Evolutionary conservation across 257 asterid species (phyloP).

Genomic region (Rauvolfia tetraphylla): DNA sequence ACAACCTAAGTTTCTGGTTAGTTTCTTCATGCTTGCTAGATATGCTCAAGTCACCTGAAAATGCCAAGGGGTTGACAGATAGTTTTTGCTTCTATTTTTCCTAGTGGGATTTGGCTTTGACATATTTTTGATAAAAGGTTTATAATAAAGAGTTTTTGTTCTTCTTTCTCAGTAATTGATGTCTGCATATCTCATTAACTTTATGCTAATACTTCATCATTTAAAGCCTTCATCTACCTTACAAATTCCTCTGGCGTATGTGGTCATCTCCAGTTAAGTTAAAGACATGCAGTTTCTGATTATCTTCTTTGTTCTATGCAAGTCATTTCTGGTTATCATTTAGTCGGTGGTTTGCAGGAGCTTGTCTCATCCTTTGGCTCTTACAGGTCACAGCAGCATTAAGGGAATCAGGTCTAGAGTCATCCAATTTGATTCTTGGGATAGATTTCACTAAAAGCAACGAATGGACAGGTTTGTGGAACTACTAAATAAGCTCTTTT

Average conservation of each 20-base stretch:
- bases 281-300: neutral
- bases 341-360: neutral
- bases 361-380: conserved; percentile 19
- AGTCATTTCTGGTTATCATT: conserved; percentile 5
- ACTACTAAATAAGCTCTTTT: conserved; percentile 2
- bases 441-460: conserved; percentile 86
- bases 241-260: neutral
- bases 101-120: neutral
- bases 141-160: too few species aligned
- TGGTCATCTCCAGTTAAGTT: neutral
- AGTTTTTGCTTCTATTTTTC: neutral
- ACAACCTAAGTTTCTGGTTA: neutral
- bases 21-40: too few species aligned
- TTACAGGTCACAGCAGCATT: conserved; percentile 66
- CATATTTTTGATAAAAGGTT: neutral
- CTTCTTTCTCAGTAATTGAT: neutral
- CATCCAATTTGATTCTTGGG: conserved; percentile 82
- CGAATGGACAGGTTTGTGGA: conserved; percentile 75
- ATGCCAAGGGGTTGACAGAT: neutral
- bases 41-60: too few species aligned
- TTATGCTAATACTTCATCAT: neutral
- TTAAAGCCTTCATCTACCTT: neutral
- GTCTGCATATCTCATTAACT: neutral
- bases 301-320: neutral
- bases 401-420: conserved; percentile 77